Conservation (phyloP, 2,329 filamentous ascomycete genomes). For the Orbilia javanica region DNA sequence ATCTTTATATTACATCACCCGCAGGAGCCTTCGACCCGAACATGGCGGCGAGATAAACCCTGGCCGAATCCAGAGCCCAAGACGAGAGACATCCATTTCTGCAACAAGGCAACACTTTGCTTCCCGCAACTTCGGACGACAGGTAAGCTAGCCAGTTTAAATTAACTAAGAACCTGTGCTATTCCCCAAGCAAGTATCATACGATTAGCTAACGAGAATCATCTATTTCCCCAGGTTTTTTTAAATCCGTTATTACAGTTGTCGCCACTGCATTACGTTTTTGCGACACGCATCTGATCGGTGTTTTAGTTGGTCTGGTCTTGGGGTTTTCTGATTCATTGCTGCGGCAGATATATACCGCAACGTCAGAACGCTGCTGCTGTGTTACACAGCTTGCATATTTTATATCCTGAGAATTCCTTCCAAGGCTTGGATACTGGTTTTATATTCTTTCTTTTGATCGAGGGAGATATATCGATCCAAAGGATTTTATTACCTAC, state of each 20-base stretch:
- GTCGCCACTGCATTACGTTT: neutral
- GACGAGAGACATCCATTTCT: conserved; percentile 14
- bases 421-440: neutral
- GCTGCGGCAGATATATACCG: conserved; percentile 10
- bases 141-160: conserved; percentile 2
- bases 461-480: neutral
- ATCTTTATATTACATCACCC: neutral
- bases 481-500: neutral
- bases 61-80: no score
- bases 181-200: neutral
- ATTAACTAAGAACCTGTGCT: no score
- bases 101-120: conserved; percentile 42
- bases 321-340: neutral
- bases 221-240: conserved; percentile 5
- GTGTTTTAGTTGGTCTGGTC: neutral
- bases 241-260: neutral
- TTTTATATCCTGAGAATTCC: neutral
- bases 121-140: conserved; percentile 16
- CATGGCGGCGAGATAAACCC: neutral
- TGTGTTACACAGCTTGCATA: conserved; percentile 20
- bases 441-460: neutral
- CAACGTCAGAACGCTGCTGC: neutral
- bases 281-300: neutral
- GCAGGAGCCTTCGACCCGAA: neutral
- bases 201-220: conserved; percentile 26